Evolutionary conservation across 2,329 filamentous ascomycete species (phyloP), one percentile per base, ranked within the genome.

Genomic region (Ciborinia camelliae): DNA sequence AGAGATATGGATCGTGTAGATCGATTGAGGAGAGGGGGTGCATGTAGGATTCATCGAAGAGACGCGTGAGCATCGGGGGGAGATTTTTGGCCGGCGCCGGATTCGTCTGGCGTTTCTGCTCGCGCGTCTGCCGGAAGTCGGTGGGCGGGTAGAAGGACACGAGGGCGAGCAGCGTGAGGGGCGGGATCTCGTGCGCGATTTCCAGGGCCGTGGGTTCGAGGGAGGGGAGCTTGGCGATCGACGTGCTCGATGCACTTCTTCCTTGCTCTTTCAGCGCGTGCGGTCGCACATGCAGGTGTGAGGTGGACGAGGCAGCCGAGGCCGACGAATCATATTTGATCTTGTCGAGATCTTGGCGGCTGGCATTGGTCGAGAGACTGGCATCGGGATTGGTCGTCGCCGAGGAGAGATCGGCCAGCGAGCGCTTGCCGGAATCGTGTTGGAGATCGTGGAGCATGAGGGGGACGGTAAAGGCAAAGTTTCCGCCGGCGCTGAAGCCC

Each of bases 41-140:
- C 37, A 89, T 77, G 72, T 88, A 89, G 0, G 82, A 82, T 8
- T 83, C 81, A 72, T 89, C 86, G 69, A 89, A 88, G 4, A 89
- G 79, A 65, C 85, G 81, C 0, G 86, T 88, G 66, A 89, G 77
- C 23, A 79, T 76, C 8, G 81, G 79, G 2, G 86, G 81, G 2
- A 89, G 76, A 8, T 85, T 86, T 58, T 83, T 81, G 41, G 88
- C 85, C 0, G 85, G 86, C 1, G 79, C 77, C 3, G 77, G 70
- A 65, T 82, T 85, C 2, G 79, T 79, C n/a, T 78, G 77, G 2
- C 86, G 81, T 68, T 87, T 86, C 59, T 81, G 79, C 0, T 79
- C 80, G 5, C 86, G 82, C 4, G 80, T 79, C 18, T 82, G 77
- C 2, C 84, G 87, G 76, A 84, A 88, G 73, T 89, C 86, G 47